Percentiles rank a stretch among this genome's conserved stretches.
phyloP scores from a whole-genome alignment of 805 yeast genomes.

The Candida insectalens region DNA sequence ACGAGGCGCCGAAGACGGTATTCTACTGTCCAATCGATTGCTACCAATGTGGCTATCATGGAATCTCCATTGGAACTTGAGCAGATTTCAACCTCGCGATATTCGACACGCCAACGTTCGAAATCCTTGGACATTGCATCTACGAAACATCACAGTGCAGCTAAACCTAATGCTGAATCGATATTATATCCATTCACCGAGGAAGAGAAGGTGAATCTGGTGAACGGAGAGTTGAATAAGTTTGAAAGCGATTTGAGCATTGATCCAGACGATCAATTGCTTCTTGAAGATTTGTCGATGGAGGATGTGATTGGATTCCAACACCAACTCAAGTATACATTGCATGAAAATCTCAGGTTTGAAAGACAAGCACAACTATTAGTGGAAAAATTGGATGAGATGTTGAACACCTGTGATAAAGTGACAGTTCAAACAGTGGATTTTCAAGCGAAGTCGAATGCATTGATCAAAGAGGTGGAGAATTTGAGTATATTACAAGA shows the following conservation, averaged over 20 bases:
- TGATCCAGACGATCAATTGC: slow-evolving; percentile 29
- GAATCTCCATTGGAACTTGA: slow-evolving; percentile 15
- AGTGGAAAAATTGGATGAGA: slow-evolving; percentile 32
- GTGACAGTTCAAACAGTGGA: slow-evolving; percentile 55
- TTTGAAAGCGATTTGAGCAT: slow-evolving; percentile 34
- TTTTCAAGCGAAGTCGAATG: slow-evolving; percentile 49
- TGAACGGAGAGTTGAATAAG: slow-evolving; percentile 27
- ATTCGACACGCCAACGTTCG: slow-evolving; percentile 5
- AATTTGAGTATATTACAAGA: slow-evolving; percentile 31
- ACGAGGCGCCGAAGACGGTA: no score
- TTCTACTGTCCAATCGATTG: slow-evolving; percentile 56
- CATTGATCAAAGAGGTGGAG: slow-evolving; percentile 36
- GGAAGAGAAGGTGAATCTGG: slow-evolving; percentile 25
- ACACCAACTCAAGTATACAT: slow-evolving; percentile 21
- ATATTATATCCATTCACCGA: slow-evolving; percentile 28
- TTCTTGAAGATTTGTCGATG: slow-evolving; percentile 25
- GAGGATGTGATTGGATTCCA: slow-evolving; percentile 28
- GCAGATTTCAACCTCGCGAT: not conserved
- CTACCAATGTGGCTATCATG: slow-evolving; percentile 37
- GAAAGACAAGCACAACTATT: slow-evolving; percentile 36
- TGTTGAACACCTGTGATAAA: slow-evolving; percentile 43
- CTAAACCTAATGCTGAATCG: no score
- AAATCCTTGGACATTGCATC: slow-evolving; percentile 7
- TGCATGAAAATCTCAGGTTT: slow-evolving; percentile 26
- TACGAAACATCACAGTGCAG: no score